Percentiles rank a stretch among this genome's conserved stretches.
phyloP scores from a whole-genome alignment of 177 flowering plant genomes.

The Telopea speciosissima region DNA sequence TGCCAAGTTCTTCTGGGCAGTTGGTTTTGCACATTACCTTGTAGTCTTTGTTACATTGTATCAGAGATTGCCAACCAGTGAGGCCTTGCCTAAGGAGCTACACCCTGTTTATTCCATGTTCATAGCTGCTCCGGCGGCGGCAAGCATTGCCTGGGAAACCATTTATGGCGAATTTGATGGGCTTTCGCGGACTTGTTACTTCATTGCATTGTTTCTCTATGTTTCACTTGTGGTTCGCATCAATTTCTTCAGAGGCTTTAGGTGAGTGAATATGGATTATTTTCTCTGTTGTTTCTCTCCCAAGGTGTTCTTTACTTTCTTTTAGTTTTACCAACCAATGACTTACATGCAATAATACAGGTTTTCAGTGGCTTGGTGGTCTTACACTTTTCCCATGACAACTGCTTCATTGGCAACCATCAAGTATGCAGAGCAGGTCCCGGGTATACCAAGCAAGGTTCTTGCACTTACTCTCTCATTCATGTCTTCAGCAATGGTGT shows the following conservation, averaged over 20 bases:
- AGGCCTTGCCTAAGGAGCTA: constrained; percentile 85
- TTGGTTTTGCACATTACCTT: constrained; percentile 89
- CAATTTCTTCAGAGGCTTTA: constrained; percentile 89
- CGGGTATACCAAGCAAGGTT: constrained; percentile 48
- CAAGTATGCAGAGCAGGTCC: constrained; percentile 81
- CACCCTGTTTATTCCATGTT: constrained; percentile 98
- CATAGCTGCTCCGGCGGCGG: constrained; percentile 92
- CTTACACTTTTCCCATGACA: constrained; percentile 97
- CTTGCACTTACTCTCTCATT: constrained; percentile 72
- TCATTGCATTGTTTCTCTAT: constrained; percentile 85
- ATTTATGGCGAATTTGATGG: constrained; percentile 80
- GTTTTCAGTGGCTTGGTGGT: constrained; percentile 99
- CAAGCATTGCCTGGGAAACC: constrained; percentile 83
- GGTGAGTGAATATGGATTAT: constrained; percentile 28
- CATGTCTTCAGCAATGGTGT: constrained; percentile 85
- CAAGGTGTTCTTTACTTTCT: background rate
- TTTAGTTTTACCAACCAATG: too few species aligned
- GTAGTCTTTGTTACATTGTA: constrained; percentile 90
- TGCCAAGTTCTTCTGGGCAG: constrained; percentile 90
- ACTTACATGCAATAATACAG: constrained; percentile 26
- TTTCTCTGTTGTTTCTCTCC: background rate
- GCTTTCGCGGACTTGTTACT: constrained; percentile 71
- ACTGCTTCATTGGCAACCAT: constrained; percentile 88
- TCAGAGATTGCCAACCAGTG: constrained; percentile 89
- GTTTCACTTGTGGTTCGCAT: constrained; percentile 65